Evolutionary conservation across 345 rosid species (phyloP).

Genomic region (Kernera saxatilis): DNA sequence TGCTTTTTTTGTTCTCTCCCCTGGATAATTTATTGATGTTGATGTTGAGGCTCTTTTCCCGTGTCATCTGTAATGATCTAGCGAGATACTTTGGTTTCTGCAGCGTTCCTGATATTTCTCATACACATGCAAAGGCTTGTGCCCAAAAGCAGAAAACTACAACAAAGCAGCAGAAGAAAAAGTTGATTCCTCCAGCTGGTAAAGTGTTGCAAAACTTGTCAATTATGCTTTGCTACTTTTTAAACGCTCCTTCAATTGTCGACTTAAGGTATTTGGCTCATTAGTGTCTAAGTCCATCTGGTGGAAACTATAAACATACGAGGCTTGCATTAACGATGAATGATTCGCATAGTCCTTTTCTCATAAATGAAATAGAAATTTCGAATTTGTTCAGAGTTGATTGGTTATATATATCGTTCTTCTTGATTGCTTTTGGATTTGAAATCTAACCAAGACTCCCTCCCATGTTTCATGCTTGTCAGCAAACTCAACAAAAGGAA

Average conservation of each 20-base stretch:
- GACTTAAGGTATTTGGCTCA: neutral
- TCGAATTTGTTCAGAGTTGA: neutral
- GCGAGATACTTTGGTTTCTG: constrained; percentile 17
- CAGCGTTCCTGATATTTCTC: constrained; percentile 23
- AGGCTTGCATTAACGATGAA: neutral
- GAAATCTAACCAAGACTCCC: neutral
- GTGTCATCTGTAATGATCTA: constrained; percentile 13
- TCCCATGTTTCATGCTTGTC: constrained; percentile 6
- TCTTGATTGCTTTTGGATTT: neutral
- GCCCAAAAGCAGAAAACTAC: constrained; percentile 21
- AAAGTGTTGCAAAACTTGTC: constrained; percentile 10
- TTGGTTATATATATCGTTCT: neutral
- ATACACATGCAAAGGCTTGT: constrained; percentile 19
- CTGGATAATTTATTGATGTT: too few species aligned
- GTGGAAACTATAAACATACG: neutral
- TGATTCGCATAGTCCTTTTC: neutral
- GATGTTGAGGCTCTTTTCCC: neutral
- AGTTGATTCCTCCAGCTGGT: constrained; percentile 36
- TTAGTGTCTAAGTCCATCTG: neutral
- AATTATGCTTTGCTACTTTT: neutral
- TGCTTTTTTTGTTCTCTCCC: too few species aligned
- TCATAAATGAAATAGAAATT: neutral
- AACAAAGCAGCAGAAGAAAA: constrained; percentile 28
- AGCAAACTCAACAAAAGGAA: neutral
- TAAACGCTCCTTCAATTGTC: neutral